Percentiles rank a stretch among this genome's conserved stretches.
Conservation (phyloP, 257 asterid genomes). For the Ehretia macrophylla region DNA sequence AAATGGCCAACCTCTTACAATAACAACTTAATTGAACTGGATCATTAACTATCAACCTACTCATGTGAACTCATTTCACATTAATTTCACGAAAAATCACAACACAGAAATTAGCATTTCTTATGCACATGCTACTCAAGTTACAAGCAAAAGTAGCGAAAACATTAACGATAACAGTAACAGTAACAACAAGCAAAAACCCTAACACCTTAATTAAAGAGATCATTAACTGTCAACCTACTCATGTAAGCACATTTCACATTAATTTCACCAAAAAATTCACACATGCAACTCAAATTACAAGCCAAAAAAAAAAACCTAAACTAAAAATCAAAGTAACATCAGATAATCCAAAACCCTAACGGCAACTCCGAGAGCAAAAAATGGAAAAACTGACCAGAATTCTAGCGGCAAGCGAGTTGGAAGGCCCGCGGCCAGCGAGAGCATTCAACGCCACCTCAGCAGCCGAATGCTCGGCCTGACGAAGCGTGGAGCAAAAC, state of each 20-base stretch:
- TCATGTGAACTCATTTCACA: background rate
- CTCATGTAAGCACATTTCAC: background rate
- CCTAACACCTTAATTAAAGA: background rate
- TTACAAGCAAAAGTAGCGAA: too few relatives aligned
- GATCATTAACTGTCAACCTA: background rate
- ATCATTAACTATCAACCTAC: background rate
- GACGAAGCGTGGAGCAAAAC: slow-evolving; percentile 87
- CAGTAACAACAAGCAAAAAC: too few relatives aligned
- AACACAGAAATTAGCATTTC: too few relatives aligned
- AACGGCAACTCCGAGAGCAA: background rate
- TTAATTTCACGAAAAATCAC: background rate
- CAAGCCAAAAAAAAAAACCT: background rate
- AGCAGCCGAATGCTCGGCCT: slow-evolving; percentile 90
- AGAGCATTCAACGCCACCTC: slow-evolving; percentile 77
- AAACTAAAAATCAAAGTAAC: slow-evolving; percentile 3
- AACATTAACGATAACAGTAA: too few relatives aligned
- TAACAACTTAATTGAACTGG: background rate
- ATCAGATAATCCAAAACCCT: background rate
- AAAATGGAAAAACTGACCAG: slow-evolving; percentile 35
- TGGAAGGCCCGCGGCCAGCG: slow-evolving; percentile 63
- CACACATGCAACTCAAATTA: background rate
- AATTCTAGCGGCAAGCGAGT: slow-evolving; percentile 76
- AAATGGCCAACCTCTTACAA: background rate
- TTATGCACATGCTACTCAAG: too few relatives aligned
- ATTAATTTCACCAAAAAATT: background rate